phyloP scores from a whole-genome alignment of 257 asterid genomes.

The Fraxinus anomala region DNA sequence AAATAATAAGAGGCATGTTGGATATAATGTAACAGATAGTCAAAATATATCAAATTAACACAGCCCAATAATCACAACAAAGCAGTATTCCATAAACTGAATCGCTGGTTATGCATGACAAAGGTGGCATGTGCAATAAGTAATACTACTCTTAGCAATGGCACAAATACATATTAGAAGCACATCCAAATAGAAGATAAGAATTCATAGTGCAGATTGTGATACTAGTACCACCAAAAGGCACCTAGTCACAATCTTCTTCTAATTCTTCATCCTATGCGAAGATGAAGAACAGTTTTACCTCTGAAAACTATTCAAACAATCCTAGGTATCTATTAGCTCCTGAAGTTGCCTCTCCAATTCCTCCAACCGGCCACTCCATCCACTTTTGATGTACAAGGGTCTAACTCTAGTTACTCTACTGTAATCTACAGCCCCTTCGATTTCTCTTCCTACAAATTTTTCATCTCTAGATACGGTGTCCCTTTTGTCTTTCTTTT shows the following conservation, averaged over 20 bases:
- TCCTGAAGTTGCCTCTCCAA: slow-evolving; percentile 45
- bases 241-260: slow-evolving; percentile 29
- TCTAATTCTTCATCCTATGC: slow-evolving; percentile 37
- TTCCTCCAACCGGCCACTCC: slow-evolving; percentile 51
- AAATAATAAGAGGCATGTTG: background rate
- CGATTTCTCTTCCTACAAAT: background rate
- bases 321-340: slow-evolving; percentile 26
- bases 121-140: background rate
- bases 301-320: slow-evolving; percentile 23
- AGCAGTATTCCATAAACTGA: background rate
- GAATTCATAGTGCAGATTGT: background rate
- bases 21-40: background rate
- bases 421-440: background rate
- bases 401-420: slow-evolving; percentile 19
- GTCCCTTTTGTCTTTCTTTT: slow-evolving; percentile 12
- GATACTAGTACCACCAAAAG: background rate
- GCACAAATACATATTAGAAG: background rate
- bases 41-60: background rate
- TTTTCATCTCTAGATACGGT: background rate
- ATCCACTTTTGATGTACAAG: slow-evolving; percentile 43
- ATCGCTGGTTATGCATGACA: background rate
- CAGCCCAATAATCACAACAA: background rate
- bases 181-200: background rate
- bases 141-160: background rate
- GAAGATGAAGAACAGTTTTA: slow-evolving; percentile 41